Conservation (phyloP, 176 grass and related monocot genomes). For the Luzula sylvatica region DNA sequence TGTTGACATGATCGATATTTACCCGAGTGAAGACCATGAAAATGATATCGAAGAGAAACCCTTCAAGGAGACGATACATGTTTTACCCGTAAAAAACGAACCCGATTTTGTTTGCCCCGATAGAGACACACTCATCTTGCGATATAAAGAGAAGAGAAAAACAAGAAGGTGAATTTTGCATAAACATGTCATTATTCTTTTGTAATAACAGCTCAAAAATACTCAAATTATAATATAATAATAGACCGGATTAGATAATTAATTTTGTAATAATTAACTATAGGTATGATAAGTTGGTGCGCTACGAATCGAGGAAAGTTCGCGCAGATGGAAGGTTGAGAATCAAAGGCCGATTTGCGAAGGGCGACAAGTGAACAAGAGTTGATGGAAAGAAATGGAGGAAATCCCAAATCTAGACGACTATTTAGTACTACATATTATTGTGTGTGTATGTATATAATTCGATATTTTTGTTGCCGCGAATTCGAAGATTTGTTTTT, state of each 20-base stretch:
- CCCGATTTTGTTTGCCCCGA: constrained; percentile 43
- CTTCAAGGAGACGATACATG: constrained; percentile 17
- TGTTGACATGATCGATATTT: constrained; percentile 34
- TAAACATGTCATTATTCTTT: too few relatives aligned
- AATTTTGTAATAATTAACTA: constrained; percentile 7
- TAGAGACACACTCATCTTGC: constrained; percentile 55
- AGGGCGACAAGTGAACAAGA: constrained; percentile 16
- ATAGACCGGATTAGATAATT: background rate
- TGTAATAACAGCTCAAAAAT: too few relatives aligned
- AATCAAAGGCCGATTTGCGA: constrained; percentile 81
- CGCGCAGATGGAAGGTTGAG: constrained; percentile 62
- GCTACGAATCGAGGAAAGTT: constrained; percentile 80
- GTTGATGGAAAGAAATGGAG: background rate
- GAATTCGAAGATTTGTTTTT: too few relatives aligned
- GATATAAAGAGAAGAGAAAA: constrained; percentile 94
- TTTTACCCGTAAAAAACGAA: constrained; percentile 23
- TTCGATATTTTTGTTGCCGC: background rate
- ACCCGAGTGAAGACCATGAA: constrained; percentile 21
- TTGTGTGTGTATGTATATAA: background rate
- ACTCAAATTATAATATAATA: too few relatives aligned
- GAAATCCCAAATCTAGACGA: too few relatives aligned
- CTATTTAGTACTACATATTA: background rate
- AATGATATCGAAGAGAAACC: background rate
- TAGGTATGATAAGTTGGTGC: constrained; percentile 82
- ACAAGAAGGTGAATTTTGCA: constrained; percentile 69